Evolutionary conservation across 192 early-diverging fungal genomes (phyloP).

Genomic region (Phlyctochytrium bullatum): DNA sequence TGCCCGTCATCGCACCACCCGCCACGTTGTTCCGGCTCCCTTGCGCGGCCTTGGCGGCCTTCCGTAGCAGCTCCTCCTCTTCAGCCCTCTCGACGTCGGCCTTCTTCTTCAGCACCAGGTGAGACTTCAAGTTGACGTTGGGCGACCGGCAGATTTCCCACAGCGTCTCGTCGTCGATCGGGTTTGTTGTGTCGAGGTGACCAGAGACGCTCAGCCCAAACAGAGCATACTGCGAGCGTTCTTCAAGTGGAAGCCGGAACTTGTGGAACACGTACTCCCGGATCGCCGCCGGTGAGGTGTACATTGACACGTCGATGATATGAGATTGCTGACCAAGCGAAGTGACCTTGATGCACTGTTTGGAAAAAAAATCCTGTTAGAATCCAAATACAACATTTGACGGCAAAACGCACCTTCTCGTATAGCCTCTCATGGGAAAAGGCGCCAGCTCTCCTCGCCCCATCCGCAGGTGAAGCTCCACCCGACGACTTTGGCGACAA

Average conservation of each 20-base stretch:
- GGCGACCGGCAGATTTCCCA: background rate
- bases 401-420: background rate
- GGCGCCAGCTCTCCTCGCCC: background rate
- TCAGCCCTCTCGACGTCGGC: background rate
- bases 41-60: background rate
- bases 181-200: background rate
- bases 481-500: background rate
- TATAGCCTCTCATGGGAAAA: background rate
- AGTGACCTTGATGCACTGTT: slow-evolving; percentile 5
- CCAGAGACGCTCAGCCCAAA: background rate
- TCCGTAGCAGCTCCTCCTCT: background rate
- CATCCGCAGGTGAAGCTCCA: background rate
- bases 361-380: background rate
- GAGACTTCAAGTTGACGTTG: background rate
- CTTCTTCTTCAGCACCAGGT: slow-evolving; percentile 1
- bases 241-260: background rate
- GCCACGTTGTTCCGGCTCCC: too few relatives aligned
- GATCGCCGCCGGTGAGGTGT: background rate
- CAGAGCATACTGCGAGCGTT: background rate
- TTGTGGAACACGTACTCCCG: background rate
- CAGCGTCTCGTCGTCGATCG: slow-evolving; percentile 2
- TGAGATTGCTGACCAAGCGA: background rate
- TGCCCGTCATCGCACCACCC: too few relatives aligned
- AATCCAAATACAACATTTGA: background rate
- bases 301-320: slow-evolving; percentile 3